Evolutionary conservation across 179 eudicot species (phyloP).

Genomic region (Silene vulgaris): DNA sequence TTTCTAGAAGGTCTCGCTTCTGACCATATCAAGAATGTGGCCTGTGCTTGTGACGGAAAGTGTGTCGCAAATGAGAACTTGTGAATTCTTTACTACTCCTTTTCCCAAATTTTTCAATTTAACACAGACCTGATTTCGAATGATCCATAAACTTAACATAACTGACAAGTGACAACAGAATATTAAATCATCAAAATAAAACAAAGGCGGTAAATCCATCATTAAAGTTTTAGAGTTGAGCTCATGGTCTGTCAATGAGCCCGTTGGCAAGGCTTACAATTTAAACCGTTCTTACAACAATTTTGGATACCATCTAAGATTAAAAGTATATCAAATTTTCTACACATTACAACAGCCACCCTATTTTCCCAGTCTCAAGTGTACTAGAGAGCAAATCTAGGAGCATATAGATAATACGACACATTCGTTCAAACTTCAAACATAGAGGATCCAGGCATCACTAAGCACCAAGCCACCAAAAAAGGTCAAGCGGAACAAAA

Average conservation of each 20-base stretch:
- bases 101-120: too few species aligned
- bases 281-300: background rate
- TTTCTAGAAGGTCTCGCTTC: too few species aligned
- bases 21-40: too few species aligned
- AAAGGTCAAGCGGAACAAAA: slow-evolving; percentile 16
- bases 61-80: too few species aligned
- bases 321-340: background rate
- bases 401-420: background rate
- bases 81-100: too few species aligned
- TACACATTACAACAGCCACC: background rate
- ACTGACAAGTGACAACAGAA: too few species aligned
- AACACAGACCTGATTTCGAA: too few species aligned
- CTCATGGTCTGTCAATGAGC: background rate
- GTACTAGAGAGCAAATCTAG: background rate
- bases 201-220: too few species aligned
- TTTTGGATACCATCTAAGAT: background rate
- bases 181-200: too few species aligned
- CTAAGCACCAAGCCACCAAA: slow-evolving; percentile 14
- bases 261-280: background rate
- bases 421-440: background rate
- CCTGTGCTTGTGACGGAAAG: too few species aligned
- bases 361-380: background rate
- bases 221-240: too few species aligned
- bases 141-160: too few species aligned
- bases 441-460: background rate